Conservation (phyloP, 2,329 filamentous ascomycete species). For the Alternaria sp. region DNA sequence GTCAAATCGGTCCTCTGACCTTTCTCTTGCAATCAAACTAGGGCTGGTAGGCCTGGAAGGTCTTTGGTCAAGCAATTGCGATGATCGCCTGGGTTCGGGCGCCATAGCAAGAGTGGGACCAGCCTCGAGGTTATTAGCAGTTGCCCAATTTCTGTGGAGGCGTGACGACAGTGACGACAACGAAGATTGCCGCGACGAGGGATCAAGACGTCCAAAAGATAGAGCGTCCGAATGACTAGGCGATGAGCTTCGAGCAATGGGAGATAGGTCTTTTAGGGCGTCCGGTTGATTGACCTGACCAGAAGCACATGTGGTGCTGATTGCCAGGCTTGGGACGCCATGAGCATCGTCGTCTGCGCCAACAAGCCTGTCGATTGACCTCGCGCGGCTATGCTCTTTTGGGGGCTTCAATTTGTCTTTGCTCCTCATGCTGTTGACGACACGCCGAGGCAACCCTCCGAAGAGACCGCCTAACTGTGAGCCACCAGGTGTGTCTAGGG, state of each 20-base stretch:
- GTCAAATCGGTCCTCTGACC: constrained; percentile 43
- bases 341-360: constrained; percentile 71
- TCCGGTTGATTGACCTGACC: constrained; percentile 65
- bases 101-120: constrained; percentile 31
- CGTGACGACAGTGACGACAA: constrained; percentile 50
- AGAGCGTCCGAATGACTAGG: constrained; percentile 55
- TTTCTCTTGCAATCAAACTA: constrained; percentile 28
- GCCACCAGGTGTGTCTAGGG: constrained; percentile 53
- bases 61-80: constrained; percentile 8
- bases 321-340: constrained; percentile 67
- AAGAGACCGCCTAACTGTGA: constrained; percentile 56
- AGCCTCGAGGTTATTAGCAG: constrained; percentile 35
- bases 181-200: constrained; percentile 50
- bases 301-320: constrained; percentile 69
- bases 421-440: constrained; percentile 56
- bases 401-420: constrained; percentile 55
- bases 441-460: constrained; percentile 55
- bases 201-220: constrained; percentile 30
- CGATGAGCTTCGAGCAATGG: constrained; percentile 47
- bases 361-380: constrained; percentile 69
- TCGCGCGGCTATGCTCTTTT: constrained; percentile 59
- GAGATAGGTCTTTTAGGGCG: constrained; percentile 53
- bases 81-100: constrained; percentile 13
- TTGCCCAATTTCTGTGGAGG: constrained; percentile 33
- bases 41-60: constrained; percentile 14